Evolutionary conservation across 352 stramenopile genomes (phyloP), one percentile per base, ranked within the genome.

Genomic region (Stramenopiles sp.): DNA sequence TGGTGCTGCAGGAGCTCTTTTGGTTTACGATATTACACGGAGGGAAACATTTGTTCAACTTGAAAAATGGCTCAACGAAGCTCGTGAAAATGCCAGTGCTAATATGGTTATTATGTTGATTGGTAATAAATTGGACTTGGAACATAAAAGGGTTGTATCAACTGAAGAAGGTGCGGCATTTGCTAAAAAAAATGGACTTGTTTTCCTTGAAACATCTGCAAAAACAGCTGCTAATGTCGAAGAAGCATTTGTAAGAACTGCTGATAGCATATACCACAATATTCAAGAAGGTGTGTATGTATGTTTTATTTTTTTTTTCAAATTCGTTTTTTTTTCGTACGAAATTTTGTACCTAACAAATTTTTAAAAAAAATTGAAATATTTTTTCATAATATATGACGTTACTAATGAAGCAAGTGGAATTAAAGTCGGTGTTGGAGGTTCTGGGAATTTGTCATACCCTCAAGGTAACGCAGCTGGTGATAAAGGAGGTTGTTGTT

Each of bases 41-140:
- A 66, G 83, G 43, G 85, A 96, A 55, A 96, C 83, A 40, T 99
- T 99, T 61, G 91, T 93, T 51, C 81, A 99, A 60, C 56, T 98
- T 26, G 78, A 63, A 34, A 53, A 78, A 28, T 99, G 87, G 87
- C 60, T 99, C 6, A 78, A 96, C 52, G 87, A 98, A 48, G 83
- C 81, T 3, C 58, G 80, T 10, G 75, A 95, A 56, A 90, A 96
- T 58, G 85, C 69, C 37, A 91, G 92, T 50, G 76, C 68, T 29
- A 94, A 95, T 61, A 96, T 96, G 81, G 72, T 83, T 26, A 96
- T 96, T 53, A 92, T 96, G 75, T 56, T 96, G 5, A 91, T 95
- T 48, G 83, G 81, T 42, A 95, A 95, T 58, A 96, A 94, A 56
- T 81, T 67, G 49, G 84, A 95, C 60, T 51, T 93, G 46, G 79